phyloP scores from a whole-genome alignment of 805 yeast genomes.

The Saccharomycopsis oosterbeekiorum region DNA sequence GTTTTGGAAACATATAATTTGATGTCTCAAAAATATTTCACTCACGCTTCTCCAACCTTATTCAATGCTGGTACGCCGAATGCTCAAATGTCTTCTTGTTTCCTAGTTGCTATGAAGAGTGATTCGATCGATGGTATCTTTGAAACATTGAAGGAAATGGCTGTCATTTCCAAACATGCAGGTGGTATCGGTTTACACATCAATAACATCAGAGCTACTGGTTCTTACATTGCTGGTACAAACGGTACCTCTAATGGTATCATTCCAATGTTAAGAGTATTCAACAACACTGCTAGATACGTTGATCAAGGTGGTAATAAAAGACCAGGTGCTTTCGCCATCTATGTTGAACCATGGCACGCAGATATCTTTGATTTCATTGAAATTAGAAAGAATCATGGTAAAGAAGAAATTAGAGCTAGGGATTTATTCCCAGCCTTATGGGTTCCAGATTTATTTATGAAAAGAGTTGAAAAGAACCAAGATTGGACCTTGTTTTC shows the following conservation, averaged over 20 bases:
- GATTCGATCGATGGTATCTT: conserved; percentile 95
- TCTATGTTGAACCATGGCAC: conserved; percentile 96
- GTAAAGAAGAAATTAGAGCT: conserved; percentile 88
- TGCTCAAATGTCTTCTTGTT: conserved; percentile 86
- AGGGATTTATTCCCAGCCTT: conserved; percentile 87
- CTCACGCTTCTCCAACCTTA: conserved; percentile 92
- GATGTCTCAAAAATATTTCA: conserved; percentile 81
- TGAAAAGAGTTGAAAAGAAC: conserved; percentile 76
- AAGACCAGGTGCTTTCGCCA: conserved; percentile 95
- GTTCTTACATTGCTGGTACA: conserved; percentile 83
- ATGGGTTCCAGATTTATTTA: conserved; percentile 92
- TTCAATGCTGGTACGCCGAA: conserved; percentile 87
- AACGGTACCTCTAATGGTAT: conserved; percentile 89
- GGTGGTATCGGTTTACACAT: conserved; percentile 94
- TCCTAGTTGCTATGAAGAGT: conserved; percentile 80
- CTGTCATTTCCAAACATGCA: conserved; percentile 85
- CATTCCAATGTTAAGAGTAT: conserved; percentile 93
- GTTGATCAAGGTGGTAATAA: conserved; percentile 98
- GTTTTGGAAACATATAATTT: conserved; percentile 76
- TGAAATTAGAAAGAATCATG: conserved; percentile 85
- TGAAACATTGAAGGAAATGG: conserved; percentile 78
- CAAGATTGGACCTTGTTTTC: conserved; percentile 85
- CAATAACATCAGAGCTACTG: conserved; percentile 77
- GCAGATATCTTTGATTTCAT: conserved; percentile 80
- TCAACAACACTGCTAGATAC: conserved; percentile 90